Evolutionary conservation across 129 eudicot genomes (phyloP), one percentile per base, ranked within the genome.

Genomic region (Cynara cardunculus): DNA sequence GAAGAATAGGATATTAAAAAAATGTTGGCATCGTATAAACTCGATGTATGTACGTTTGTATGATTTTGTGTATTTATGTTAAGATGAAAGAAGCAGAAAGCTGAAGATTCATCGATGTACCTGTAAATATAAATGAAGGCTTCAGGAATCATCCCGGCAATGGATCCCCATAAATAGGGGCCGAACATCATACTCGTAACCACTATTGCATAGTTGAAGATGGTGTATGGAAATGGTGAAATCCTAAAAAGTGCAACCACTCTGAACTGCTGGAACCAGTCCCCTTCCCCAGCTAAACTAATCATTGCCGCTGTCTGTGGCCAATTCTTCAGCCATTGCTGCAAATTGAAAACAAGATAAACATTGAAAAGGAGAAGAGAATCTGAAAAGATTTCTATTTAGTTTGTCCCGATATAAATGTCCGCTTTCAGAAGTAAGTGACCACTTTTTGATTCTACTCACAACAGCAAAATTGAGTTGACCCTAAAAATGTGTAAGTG

Each of bases 251-350:
- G 85, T 19, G 97, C 93, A 79, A 94, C 96, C 79, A 94, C 91
- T 64, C 84, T 84, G 77, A 94, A 94, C 81, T 91, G 98, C 65
- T 90, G 94, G 79, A 91, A 87, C 91, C 93, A 90, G 71, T 86
- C 87, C 30, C 98, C 97, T 78, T 91, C 97, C 37, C 90, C 98
- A 49, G 97, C 98, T 75, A 94, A 84, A 77, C 89, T 91, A 13
- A 94, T 82, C 97, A 91, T 87, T 71, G 95, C 92, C 74, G 93
- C 92, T 19, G 88, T 85, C 64, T 87, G 84, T 35, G 98, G 98
- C 98, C 98, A 94, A 84, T 91, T 91, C 76, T 84, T 88, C 75
- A 94, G 80, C 90, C 97, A 94, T 90, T 87, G 93, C 98, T 94
- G 86, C 78, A 76, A 31, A 70, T 75, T 35, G 59, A 12, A 26